Evolutionary conservation across 192 early-diverging fungal species (phyloP).

Genomic region (Coemansia sp.): DNA sequence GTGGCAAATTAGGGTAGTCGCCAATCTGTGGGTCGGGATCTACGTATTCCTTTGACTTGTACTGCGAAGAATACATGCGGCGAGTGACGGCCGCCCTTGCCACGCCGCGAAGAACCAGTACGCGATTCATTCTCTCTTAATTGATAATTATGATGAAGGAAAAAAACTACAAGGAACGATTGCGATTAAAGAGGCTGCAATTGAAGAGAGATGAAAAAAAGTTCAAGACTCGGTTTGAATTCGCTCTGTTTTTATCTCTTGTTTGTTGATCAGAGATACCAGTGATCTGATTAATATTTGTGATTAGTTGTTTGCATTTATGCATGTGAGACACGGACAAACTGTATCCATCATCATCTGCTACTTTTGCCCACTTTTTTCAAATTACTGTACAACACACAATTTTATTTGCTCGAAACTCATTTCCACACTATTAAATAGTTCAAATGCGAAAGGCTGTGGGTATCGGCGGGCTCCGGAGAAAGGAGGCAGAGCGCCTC

Average conservation of each 20-base stretch:
- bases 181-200: background rate
- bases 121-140: conserved; percentile 38
- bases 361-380: too few species aligned
- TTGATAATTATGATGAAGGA: background rate
- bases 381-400: too few species aligned
- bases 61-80: conserved; percentile 18
- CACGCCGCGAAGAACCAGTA: conserved; percentile 4
- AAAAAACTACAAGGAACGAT: background rate
- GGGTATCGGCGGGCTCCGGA: conserved; percentile 58
- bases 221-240: background rate
- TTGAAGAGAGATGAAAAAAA: background rate
- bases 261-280: background rate
- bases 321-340: too few species aligned
- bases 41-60: conserved; percentile 41
- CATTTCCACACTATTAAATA: background rate
- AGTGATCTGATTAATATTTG: background rate
- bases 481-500: conserved; percentile 50
- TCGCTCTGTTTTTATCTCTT: too few species aligned
- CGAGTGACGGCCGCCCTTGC: background rate
- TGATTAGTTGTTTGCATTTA: too few species aligned
- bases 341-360: too few species aligned
- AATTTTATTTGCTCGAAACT: background rate
- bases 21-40: conserved; percentile 73
- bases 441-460: conserved; percentile 48
- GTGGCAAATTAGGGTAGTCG: conserved; percentile 73